Base-by-base conservation (phyloP, 257 asterid species). In the Solanum ossicruentum region DNA sequence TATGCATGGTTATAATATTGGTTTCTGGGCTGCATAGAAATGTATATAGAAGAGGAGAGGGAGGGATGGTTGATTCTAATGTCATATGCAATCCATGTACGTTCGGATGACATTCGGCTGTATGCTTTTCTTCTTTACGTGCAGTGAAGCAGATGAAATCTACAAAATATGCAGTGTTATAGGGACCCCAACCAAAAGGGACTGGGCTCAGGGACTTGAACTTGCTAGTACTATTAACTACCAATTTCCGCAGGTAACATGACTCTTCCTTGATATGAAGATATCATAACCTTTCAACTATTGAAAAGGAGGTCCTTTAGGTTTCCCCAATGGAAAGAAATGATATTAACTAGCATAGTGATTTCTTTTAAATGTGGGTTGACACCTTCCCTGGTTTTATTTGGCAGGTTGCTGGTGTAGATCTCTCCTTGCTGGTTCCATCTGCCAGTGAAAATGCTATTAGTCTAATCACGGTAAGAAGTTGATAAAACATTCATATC, bases 71-170 rank as follows among this genome's bases (percentile, higher is more conserved):
- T n/a, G n/a, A 72, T 45, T 72, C 12, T 15, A 7, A 32, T 73
- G 81, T 47, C 58, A 47, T 73, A 21, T 73, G 60, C 81, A 16
- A 66, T 16, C 49, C 80, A 17, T 71, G 47, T 12, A 54, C 32
- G 3, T 49, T 36, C 83, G 43, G 63, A 67, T 36, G 23, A 52
- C 60, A 12, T 21, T 45, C n/a, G 11, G 15, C 56, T 85, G 26
- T 54, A 36, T n/a, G 26, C 52, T 80, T 54, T 2, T 85, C 52
- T 13, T 84, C 43, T 80, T 13, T 82, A 66, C 60, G n/a, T 88
- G 88, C 87, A 96, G 99, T 85, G 99, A 96, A 92, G 97, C 94
- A 36, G 99, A 96, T 80, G 97, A 96, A 91, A 91, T 96, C 84
- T 91, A 93, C 89, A 96, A 96, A 91, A 93, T 96, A 84, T 95